These are phyloP conservation scores for Ceratobasidium sp. DNA, from an alignment of 1,284 basidiomycete species.

Conservation along the genomic window DNA sequence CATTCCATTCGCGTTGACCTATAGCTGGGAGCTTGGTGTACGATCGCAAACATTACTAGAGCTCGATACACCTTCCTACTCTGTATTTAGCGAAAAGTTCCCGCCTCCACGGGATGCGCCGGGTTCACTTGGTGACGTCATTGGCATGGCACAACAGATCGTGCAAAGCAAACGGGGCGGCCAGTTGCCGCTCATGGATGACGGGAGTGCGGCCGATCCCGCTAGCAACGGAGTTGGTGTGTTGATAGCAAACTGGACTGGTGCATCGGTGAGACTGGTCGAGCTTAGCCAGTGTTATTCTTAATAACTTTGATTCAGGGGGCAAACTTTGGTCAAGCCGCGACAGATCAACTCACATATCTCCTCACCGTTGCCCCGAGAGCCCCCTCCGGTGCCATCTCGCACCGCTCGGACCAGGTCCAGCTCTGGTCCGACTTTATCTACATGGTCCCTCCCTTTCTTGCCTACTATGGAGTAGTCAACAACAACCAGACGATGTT, in stretches of 20 bases:
- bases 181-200: slow-evolving; percentile 40
- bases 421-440: slow-evolving; percentile 52
- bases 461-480: slow-evolving; percentile 66
- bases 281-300: slow-evolving; percentile 29
- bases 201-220: slow-evolving; percentile 49
- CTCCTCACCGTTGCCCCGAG: slow-evolving; percentile 61
- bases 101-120: slow-evolving; percentile 44
- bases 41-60: slow-evolving; percentile 46
- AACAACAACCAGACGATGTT: slow-evolving; percentile 61
- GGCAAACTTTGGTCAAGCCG: slow-evolving; percentile 47
- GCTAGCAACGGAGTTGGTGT: slow-evolving; percentile 39
- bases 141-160: slow-evolving; percentile 44
- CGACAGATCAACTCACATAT: slow-evolving; percentile 52
- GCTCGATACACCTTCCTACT: slow-evolving; percentile 43
- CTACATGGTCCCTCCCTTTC: slow-evolving; percentile 64
- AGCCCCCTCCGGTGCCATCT: slow-evolving; percentile 62
- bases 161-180: slow-evolving; percentile 17
- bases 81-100: slow-evolving; percentile 46
- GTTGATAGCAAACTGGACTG: slow-evolving; percentile 30
- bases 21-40: slow-evolving; percentile 37
- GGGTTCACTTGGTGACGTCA: slow-evolving; percentile 37
- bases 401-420: slow-evolving; percentile 56
- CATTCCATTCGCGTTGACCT: not conserved
- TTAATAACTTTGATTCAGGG: slow-evolving; percentile 12
- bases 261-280: slow-evolving; percentile 30